Conservation (phyloP, 192 early-diverging fungal species). For the Backusella psychrophila region DNA sequence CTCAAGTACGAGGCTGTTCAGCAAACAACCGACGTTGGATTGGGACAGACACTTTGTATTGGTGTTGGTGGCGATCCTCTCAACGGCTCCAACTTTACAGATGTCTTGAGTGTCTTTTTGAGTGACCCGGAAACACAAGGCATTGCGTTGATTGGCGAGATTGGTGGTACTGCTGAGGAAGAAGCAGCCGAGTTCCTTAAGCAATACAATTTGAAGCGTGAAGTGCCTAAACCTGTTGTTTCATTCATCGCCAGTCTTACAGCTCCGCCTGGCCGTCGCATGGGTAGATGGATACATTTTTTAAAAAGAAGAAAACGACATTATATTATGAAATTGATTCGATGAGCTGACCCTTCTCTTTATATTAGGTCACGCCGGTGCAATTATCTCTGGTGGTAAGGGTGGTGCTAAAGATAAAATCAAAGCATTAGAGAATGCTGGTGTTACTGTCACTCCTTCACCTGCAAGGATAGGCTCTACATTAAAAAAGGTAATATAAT, state of each 20-base stretch:
- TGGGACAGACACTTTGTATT: slow-evolving; percentile 96
- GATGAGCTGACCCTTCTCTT: not conserved
- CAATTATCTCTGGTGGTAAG: slow-evolving; percentile 99
- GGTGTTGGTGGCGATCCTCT: slow-evolving; percentile 99
- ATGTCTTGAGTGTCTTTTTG: slow-evolving; percentile 92
- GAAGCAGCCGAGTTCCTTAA: slow-evolving; percentile 97
- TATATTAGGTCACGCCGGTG: slow-evolving; percentile 80
- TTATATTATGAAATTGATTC: not conserved
- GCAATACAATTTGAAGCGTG: slow-evolving; percentile 84
- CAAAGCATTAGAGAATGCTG: slow-evolving; percentile 87
- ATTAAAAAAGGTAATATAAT: slow-evolving; percentile 63
- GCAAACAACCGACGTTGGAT: slow-evolving; percentile 91
- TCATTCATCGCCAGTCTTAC: slow-evolving; percentile 99
- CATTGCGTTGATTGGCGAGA: slow-evolving; percentile 99
- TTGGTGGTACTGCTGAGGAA: slow-evolving; percentile 98
- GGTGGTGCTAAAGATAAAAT: slow-evolving; percentile 98
- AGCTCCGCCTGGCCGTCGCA: slow-evolving; percentile 96
- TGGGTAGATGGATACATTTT: slow-evolving; percentile 57
- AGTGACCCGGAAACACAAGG: slow-evolving; percentile 93
- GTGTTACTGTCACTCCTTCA: slow-evolving; percentile 86
- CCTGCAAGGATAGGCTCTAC: slow-evolving; percentile 92
- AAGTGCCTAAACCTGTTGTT: slow-evolving; percentile 93
- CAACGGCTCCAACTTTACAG: slow-evolving; percentile 99
- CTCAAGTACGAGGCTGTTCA: slow-evolving; percentile 99
- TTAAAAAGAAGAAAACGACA: not conserved